A percentile compares a stretch with the other conserved stretches of the same genome.
Conservation (phyloP, 2,329 filamentous ascomycete genomes). For the Curvularia sp. region DNA sequence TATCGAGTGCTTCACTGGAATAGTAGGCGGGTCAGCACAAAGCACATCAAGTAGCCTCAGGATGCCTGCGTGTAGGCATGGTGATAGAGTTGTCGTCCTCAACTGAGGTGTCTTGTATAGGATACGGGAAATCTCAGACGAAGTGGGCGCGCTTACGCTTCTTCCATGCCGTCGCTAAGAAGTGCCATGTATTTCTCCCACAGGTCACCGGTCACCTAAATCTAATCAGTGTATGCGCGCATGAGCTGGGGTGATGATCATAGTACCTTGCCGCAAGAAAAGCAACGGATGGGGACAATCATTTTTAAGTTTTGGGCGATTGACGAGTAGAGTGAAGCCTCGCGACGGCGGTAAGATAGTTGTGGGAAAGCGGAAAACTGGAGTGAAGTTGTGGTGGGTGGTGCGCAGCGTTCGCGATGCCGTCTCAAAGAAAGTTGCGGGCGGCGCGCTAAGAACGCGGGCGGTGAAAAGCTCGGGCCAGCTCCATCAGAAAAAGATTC, state of each 20-base stretch:
- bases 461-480: conserved; percentile 47
- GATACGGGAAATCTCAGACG: not conserved
- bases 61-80: not conserved
- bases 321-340: not conserved
- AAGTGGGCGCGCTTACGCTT: conserved; percentile 40
- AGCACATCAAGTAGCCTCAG: not conserved
- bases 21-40: not conserved
- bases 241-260: conserved; percentile 12
- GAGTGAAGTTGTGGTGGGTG: conserved; percentile 16
- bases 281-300: conserved; percentile 99
- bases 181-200: conserved; percentile 96
- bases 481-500: conserved; percentile 33
- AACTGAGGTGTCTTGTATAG: not conserved
- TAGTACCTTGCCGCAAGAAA: conserved; percentile 95
- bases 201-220: conserved; percentile 90
- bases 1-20: conserved; percentile 91
- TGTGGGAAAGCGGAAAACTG: conserved; percentile 3
- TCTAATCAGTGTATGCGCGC: conserved; percentile 36
- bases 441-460: conserved; percentile 35
- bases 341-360: conserved; percentile 3
- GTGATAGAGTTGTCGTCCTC: not conserved
- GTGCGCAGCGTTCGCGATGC: conserved; percentile 27
- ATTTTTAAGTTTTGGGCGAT: conserved; percentile 63
- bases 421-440: conserved; percentile 46
- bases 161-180: conserved; percentile 68